Conservation (phyloP, 2,329 filamentous ascomycete species). For the Pseudonectria buxi region DNA sequence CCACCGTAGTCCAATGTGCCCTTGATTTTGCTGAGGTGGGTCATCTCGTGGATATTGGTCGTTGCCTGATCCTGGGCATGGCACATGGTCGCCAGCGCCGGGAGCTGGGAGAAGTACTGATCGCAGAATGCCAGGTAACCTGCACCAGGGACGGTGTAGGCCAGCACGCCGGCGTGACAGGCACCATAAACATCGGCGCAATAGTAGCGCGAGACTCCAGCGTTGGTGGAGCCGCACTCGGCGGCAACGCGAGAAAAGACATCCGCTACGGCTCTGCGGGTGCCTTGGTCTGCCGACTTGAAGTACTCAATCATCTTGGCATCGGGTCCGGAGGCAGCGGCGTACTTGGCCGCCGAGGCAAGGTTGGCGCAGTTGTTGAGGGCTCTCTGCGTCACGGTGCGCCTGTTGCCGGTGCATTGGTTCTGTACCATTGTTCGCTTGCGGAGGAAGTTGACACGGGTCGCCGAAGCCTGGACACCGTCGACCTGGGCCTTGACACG, state of each 20-base stretch:
- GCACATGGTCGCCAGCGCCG: slow-evolving; percentile 43
- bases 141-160: slow-evolving; percentile 51
- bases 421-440: slow-evolving; percentile 47
- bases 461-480: slow-evolving; percentile 44
- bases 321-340: slow-evolving; percentile 41
- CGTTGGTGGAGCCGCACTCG: slow-evolving; percentile 47
- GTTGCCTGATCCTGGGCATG: slow-evolving; percentile 60
- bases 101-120: slow-evolving; percentile 50
- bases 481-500: slow-evolving; percentile 50
- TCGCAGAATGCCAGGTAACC: slow-evolving; percentile 57
- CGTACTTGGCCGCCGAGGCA: slow-evolving; percentile 44
- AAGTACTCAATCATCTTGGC: slow-evolving; percentile 55
- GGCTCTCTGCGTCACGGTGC: slow-evolving; percentile 40
- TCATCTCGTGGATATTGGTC: slow-evolving; percentile 59
- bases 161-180: slow-evolving; percentile 47
- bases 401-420: slow-evolving; percentile 46
- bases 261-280: slow-evolving; percentile 42
- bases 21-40: slow-evolving; percentile 51
- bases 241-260: slow-evolving; percentile 44
- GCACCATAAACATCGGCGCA: slow-evolving; percentile 51
- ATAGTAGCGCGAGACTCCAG: slow-evolving; percentile 46
- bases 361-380: slow-evolving; percentile 48
- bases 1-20: slow-evolving; percentile 54
- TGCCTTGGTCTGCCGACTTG: slow-evolving; percentile 44
- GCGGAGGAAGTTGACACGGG: slow-evolving; percentile 39